Evolutionary conservation across 164 flowering plant species (phyloP).

Genomic region (Protea cynaroides): DNA sequence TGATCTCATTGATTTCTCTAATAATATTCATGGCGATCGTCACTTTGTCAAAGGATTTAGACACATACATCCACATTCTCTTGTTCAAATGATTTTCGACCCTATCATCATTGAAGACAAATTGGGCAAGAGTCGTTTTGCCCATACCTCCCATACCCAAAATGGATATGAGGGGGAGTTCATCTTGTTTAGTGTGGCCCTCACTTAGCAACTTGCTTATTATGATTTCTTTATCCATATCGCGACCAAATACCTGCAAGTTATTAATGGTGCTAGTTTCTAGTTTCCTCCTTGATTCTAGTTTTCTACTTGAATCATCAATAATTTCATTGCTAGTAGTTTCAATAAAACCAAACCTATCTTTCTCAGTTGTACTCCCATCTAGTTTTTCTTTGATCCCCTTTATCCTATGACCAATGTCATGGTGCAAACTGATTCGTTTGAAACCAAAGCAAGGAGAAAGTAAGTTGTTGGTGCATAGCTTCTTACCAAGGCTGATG

Average conservation of each 20-base stretch:
- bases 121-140: not conserved
- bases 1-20: not conserved
- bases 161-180: not conserved
- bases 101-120: not conserved
- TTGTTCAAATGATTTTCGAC: not conserved
- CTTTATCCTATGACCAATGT: not conserved
- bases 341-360: not conserved
- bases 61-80: not conserved
- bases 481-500: not conserved
- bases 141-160: not conserved
- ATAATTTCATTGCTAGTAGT: not conserved
- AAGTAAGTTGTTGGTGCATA: not conserved
- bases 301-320: not conserved
- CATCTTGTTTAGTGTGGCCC: not conserved
- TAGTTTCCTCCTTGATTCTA: not conserved
- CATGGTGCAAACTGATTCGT: not conserved
- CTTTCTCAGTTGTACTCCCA: not conserved
- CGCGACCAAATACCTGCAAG: not conserved
- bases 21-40: not conserved
- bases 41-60: not conserved
- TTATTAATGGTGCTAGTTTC: not conserved
- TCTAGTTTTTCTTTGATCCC: not conserved
- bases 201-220: not conserved
- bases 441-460: not conserved
- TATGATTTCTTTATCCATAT: not conserved